Evolutionary conservation across 129 eudicot genomes (phyloP).

Genomic region (Flaveria linearis): DNA sequence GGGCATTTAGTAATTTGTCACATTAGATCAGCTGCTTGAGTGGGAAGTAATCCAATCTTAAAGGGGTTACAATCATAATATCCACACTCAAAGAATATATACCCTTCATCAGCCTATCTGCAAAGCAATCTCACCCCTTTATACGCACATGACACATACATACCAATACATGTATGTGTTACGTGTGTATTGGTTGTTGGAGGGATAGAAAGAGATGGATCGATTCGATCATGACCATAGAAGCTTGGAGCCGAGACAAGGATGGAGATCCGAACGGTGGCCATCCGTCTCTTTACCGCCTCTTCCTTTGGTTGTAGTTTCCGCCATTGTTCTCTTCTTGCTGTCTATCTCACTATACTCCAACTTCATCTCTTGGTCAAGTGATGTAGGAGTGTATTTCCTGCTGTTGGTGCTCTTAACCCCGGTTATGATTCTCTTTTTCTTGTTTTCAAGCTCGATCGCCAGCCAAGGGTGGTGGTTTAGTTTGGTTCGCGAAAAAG

Average conservation of each 20-base stretch:
- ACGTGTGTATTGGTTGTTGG: not conserved
- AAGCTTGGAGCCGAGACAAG: slow-evolving; percentile 54
- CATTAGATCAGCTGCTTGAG: slow-evolving; percentile 20
- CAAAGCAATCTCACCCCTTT: slow-evolving; percentile 34
- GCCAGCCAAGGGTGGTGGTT: slow-evolving; percentile 25
- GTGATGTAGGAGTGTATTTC: slow-evolving; percentile 31
- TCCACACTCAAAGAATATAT: slow-evolving; percentile 69
- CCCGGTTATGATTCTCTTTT: slow-evolving; percentile 48
- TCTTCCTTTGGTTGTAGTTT: slow-evolving; percentile 55
- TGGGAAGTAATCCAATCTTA: slow-evolving; percentile 38
- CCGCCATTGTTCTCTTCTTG: slow-evolving; percentile 58
- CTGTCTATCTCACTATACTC: slow-evolving; percentile 55
- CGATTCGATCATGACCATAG: slow-evolving; percentile 39
- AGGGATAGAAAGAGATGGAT: slow-evolving; percentile 38
- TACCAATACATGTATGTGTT: not conserved
- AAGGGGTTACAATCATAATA: slow-evolving; percentile 35
- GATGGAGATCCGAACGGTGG: slow-evolving; percentile 33
- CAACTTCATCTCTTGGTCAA: slow-evolving; percentile 49
- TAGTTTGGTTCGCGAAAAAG: slow-evolving; percentile 32
- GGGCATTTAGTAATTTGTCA: slow-evolving; percentile 13
- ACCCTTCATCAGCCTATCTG: slow-evolving; percentile 32
- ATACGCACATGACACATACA: not conserved
- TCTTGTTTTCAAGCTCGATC: slow-evolving; percentile 47
- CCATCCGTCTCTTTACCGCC: slow-evolving; percentile 49
- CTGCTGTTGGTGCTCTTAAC: slow-evolving; percentile 50